These are phyloP conservation scores for Aspergillus wentii DNA, from an alignment of 495 filamentous ascomycete species.

Conservation along the genomic window DNA sequence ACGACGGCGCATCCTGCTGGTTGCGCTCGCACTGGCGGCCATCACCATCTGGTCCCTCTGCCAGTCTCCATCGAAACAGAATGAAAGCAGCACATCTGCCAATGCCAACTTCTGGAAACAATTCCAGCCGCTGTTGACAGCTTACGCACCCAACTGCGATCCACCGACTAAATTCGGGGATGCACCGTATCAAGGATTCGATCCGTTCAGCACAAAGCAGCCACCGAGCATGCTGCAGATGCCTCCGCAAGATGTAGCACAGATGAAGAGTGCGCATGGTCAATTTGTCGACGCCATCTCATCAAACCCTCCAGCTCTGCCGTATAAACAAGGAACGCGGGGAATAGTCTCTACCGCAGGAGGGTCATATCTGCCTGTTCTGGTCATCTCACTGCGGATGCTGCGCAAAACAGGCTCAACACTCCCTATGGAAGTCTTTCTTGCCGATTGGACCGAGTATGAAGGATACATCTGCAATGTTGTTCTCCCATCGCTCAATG, in stretches of 20 bases:
- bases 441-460: conserved; percentile 37
- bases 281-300: conserved; percentile 26
- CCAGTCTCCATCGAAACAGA: too few relatives aligned
- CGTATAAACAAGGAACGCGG: conserved; percentile 26
- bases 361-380: conserved; percentile 27
- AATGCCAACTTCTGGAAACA: not conserved
- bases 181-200: not conserved
- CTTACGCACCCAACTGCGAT: not conserved
- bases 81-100: not conserved
- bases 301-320: conserved; percentile 19
- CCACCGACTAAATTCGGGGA: not conserved
- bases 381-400: conserved; percentile 45
- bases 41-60: too few relatives aligned
- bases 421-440: conserved; percentile 49
- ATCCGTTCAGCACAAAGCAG: not conserved
- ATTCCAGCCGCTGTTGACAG: not conserved
- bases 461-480: conserved; percentile 42
- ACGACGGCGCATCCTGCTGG: too few relatives aligned
- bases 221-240: not conserved
- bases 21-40: too few relatives aligned
- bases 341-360: conserved; percentile 41
- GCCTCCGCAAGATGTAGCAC: conserved; percentile 1
- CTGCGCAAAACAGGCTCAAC: conserved; percentile 43
- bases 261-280: conserved; percentile 26
- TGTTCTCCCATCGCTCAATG: conserved; percentile 38